Evolutionary conservation across 2,329 filamentous ascomycete species (phyloP).

Genomic region (Xylaria sp.): DNA sequence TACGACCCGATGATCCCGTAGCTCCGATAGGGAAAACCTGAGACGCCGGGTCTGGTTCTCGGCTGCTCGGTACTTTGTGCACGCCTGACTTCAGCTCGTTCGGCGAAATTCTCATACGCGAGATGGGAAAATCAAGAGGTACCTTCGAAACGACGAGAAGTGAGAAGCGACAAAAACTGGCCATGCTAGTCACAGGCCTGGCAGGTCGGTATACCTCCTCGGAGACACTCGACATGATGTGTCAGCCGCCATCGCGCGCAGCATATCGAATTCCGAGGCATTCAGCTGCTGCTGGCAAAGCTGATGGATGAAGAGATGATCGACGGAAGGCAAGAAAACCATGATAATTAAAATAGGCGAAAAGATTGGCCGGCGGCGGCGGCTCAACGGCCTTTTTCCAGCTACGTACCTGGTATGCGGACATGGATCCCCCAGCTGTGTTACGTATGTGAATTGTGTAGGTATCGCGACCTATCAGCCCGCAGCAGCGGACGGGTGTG

Average conservation of each 20-base stretch:
- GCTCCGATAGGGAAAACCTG: background rate
- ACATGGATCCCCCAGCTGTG: background rate
- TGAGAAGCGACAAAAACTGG: background rate
- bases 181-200: background rate
- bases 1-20: background rate
- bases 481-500: background rate
- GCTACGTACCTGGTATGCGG: background rate
- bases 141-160: background rate
- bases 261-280: background rate
- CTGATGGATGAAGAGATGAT: background rate
- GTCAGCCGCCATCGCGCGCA: background rate
- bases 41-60: background rate
- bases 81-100: background rate
- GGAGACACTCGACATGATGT: background rate
- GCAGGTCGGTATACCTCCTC: background rate
- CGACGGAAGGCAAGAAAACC: background rate
- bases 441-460: background rate
- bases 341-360: background rate
- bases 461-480: background rate
- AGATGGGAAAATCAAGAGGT: background rate
- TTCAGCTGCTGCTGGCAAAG: background rate
- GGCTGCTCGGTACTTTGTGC: background rate
- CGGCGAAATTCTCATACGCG: background rate
- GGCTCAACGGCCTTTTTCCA: background rate
- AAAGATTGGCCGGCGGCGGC: background rate